Evolutionary conservation across 345 rosid genomes (phyloP).

Genomic region (Barbarea vulgaris): DNA sequence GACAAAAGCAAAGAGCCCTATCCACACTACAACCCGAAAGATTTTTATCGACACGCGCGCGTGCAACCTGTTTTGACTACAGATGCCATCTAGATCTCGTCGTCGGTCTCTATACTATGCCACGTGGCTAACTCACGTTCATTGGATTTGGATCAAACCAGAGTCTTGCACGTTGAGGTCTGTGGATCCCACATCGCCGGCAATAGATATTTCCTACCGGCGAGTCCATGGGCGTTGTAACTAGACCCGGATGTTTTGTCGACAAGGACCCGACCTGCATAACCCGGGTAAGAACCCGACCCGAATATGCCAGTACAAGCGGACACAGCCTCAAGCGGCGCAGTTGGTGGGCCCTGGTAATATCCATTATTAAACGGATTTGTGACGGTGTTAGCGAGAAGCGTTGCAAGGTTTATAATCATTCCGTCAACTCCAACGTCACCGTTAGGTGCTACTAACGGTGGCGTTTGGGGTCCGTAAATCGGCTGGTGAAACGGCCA

Average conservation of each 20-base stretch:
- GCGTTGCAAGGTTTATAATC: conserved; percentile 77
- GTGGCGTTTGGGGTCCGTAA: conserved; percentile 78
- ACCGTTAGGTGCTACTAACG: conserved; percentile 74
- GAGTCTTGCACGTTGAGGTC: conserved; percentile 64
- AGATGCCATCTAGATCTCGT: conserved; percentile 15
- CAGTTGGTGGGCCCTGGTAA: conserved; percentile 65
- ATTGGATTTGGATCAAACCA: conserved; percentile 45
- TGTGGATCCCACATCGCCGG: conserved; percentile 97
- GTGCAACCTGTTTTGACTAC: conserved; percentile 22
- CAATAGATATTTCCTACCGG: conserved; percentile 65
- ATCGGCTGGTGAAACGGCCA: conserved; percentile 92
- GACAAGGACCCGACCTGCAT: conserved; percentile 58
- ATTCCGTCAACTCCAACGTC: conserved; percentile 90
- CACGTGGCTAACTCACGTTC: conserved; percentile 21
- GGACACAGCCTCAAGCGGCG: conserved; percentile 77
- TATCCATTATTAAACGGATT: conserved; percentile 82
- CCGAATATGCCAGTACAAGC: conserved; percentile 83
- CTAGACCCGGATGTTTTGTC: conserved; percentile 70
- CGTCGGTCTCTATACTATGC: background rate
- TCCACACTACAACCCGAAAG: conserved; percentile 30
- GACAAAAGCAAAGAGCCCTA: conserved; percentile 38
- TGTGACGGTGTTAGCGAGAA: conserved; percentile 75
- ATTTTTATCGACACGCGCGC: conserved; percentile 19
- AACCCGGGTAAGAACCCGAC: conserved; percentile 78
- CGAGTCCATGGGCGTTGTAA: conserved; percentile 58